Base-by-base conservation (phyloP, 23 red algal genomes). In the Gracilaria caudata region DNA sequence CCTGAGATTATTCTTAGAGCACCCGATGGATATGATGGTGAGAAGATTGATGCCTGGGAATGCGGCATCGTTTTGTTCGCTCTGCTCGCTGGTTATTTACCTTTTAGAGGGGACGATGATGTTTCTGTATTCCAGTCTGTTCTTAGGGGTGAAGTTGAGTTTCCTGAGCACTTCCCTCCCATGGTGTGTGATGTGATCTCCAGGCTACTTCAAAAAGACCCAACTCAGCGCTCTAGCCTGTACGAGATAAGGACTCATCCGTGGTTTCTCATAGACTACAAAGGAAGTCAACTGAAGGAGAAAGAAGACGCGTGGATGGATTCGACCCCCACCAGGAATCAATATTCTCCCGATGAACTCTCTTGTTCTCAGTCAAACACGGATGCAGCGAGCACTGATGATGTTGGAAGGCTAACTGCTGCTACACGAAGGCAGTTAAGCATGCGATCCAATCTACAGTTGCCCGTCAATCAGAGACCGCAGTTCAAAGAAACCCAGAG, bases 21-120 rank as follows among this genome's bases (percentile, higher is more conserved):
- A 19, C 44, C 60, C 1, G 64, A 68, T 3, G 92, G 92, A 44
- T 94, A 94, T 75, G 77, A 82, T 57, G 92, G 92, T 45, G 92
- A 86, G 46, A 87, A 86, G 37, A 51, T 94, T 58, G 92, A 94
- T 87, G 92, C 84, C 7, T 94, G 92, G 92, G 81, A 86, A 47
- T 94, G 92, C 34, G 92, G 92, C 14, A 82, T 94, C 29, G 84
- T 94, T 49, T 64, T 94, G 53, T 94, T 82, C 36, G 81, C 82
- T 20, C 61, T 94, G 24, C 65, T 94, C 12, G 82, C 92, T 10
- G 92, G 92, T 38, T 89, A 87, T 40, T 65, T 94, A 9, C 92
- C 92, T 0, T 94, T 94, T 43, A 33, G 46, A 39, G 81, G 82
- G 38, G 92, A 94, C 28, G 84, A 89, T 77, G 81, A 86, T 45